phyloP scores from a whole-genome alignment of 129 eudicot genomes.

The Cynara cardunculus region DNA sequence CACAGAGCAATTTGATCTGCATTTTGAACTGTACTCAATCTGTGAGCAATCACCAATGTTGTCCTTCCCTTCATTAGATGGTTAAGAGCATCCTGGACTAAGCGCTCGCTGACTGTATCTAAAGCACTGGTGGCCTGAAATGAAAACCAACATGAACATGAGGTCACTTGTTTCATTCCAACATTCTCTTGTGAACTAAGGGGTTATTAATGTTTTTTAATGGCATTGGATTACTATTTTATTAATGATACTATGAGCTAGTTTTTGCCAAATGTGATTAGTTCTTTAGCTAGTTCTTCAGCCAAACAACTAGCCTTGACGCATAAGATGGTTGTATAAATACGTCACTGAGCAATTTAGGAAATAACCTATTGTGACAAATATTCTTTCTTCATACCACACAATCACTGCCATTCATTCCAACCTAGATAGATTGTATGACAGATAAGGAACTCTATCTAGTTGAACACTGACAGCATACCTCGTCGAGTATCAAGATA shows the following conservation, averaged over 20 bases:
- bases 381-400: no score
- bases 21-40: conserved; percentile 95
- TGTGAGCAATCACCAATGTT: conserved; percentile 93
- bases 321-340: background rate
- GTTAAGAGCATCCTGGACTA: conserved; percentile 91
- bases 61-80: conserved; percentile 94
- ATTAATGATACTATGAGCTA: no score
- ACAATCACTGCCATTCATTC: no score
- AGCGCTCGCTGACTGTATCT: conserved; percentile 82
- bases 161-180: background rate
- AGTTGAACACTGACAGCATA: conserved; percentile 6
- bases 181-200: no score
- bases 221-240: no score
- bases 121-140: conserved; percentile 97
- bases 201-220: no score
- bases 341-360: background rate
- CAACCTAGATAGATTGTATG: background rate
- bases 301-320: background rate
- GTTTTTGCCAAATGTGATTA: background rate
- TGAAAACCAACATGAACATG: background rate
- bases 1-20: conserved; percentile 93
- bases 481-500: conserved; percentile 93
- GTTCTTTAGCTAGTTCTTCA: background rate
- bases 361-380: no score
- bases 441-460: background rate